Base-by-base conservation (phyloP, 2,329 filamentous ascomycete genomes). In the Coniochaeta pulveracea region DNA sequence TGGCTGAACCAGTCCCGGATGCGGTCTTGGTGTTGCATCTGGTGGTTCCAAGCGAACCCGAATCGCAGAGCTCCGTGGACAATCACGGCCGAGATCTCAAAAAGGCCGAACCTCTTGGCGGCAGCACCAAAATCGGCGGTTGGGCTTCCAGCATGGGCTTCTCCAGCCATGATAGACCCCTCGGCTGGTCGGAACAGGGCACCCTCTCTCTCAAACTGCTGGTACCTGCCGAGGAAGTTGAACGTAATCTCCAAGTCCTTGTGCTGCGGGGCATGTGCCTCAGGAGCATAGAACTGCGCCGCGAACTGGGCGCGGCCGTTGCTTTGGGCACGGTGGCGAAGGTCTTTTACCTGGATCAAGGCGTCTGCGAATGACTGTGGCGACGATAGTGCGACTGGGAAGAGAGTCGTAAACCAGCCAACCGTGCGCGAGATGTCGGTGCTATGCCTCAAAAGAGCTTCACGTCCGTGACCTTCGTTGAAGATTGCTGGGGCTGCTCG, bases 11-110 rank as follows among this genome's bases (percentile, higher is more conserved):
- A 69, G 11, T 45, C 23, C 7, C 48, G 47, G 12, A 70, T 62
- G 1, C 45, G 44, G 3, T 52, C 43, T 36, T 67, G 63, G 39
- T 67, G 60, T 8, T 47, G 45, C 60, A 68, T 67, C 19, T 55
- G 47, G 10, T 54, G 52, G 41, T 68, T 69, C 47, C 63, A 68
- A 0, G 64, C 63, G 43, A 70, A 69, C 0, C 58, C 60, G 33
- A 69, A 63, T 7, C 61, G 58, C 16, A 70, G 51, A 10, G 48
- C 49, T 0, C 60, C 63, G 33, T 58, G 54, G 10, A 61, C 59
- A 4, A 67, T 56, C 34, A 66, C 59, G 1, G 65, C 65, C 1
- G 63, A 64, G 23, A 69, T 64, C 39, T 72, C 67, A 36, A 72
- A 64, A 0, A 71, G 50, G 4, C 57, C 61, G 38, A 44, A 47